These are phyloP conservation scores for Rhodotorula diobovata DNA, from an alignment of 768 basidiomycete genomes.

Conservation along the genomic window DNA sequence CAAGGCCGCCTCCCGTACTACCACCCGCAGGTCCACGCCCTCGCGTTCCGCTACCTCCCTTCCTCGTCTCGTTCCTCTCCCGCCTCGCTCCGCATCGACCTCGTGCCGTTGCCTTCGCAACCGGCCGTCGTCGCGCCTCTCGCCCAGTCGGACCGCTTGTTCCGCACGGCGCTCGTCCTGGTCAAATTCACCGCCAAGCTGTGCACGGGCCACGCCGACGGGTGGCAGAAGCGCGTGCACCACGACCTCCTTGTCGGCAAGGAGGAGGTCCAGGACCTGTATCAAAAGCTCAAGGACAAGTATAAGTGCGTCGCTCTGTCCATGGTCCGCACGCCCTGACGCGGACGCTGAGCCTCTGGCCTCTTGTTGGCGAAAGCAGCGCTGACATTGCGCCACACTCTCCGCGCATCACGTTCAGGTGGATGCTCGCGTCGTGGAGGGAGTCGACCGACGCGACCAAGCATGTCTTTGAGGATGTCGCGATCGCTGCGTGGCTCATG, in stretches of 20 bases:
- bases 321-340: neutral
- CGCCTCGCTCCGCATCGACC: slow-evolving; percentile 19
- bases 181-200: slow-evolving; percentile 81
- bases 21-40: slow-evolving; percentile 72
- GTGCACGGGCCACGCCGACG: slow-evolving; percentile 63
- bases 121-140: neutral
- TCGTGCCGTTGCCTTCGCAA: slow-evolving; percentile 11
- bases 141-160: slow-evolving; percentile 55
- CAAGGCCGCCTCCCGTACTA: slow-evolving; percentile 68
- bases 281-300: slow-evolving; percentile 76
- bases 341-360: neutral
- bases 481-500: slow-evolving; percentile 88
- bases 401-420: slow-evolving; percentile 38
- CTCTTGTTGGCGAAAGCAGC: neutral
- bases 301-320: slow-evolving; percentile 57
- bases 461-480: slow-evolving; percentile 93
- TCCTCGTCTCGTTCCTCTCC: neutral
- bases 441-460: slow-evolving; percentile 81
- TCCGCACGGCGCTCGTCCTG: slow-evolving; percentile 73
- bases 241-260: slow-evolving; percentile 74
- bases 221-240: slow-evolving; percentile 77
- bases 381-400: slow-evolving; percentile 5
- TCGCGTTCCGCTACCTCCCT: slow-evolving; percentile 72
- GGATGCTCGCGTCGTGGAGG: slow-evolving; percentile 62
- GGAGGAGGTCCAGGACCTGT: slow-evolving; percentile 82